Conservation (phyloP, 768 basidiomycete genomes). For the Amyloporia xantha region DNA sequence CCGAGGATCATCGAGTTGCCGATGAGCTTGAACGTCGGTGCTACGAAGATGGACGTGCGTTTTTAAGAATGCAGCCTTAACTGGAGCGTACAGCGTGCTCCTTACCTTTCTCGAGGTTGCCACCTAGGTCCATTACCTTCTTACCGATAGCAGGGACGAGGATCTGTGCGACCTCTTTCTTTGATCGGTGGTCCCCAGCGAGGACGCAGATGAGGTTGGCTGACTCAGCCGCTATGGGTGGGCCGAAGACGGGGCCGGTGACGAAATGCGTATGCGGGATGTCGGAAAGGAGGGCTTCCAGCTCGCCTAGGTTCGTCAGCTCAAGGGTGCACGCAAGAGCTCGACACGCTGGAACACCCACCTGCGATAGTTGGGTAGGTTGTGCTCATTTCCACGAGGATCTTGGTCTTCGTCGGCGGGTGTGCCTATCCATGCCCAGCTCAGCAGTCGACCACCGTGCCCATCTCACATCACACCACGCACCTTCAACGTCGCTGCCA, state of each 20-base stretch:
- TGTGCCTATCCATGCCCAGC: slow-evolving; percentile 18
- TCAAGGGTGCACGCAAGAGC: not conserved
- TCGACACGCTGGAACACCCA: slow-evolving; percentile 25
- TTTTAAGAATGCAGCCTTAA: not conserved
- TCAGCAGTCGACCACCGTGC: too few species aligned
- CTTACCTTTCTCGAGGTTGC: slow-evolving; percentile 75
- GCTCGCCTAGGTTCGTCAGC: slow-evolving; percentile 42
- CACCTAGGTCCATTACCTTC: slow-evolving; percentile 77
- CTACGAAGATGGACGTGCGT: slow-evolving; percentile 24
- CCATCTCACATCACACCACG: too few species aligned
- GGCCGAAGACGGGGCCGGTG: slow-evolving; percentile 72
- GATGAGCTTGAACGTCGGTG: slow-evolving; percentile 68
- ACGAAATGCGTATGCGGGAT: slow-evolving; percentile 58
- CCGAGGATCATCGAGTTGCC: slow-evolving; percentile 77
- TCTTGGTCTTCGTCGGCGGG: slow-evolving; percentile 48
- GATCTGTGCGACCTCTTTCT: slow-evolving; percentile 73
- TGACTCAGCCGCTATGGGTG: slow-evolving; percentile 58
- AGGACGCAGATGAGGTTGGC: slow-evolving; percentile 67
- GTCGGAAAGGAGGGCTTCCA: slow-evolving; percentile 57
- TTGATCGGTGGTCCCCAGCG: slow-evolving; percentile 76
- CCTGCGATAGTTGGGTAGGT: slow-evolving; percentile 33
- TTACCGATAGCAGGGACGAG: slow-evolving; percentile 73
- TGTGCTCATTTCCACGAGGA: slow-evolving; percentile 84
- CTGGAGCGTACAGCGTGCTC: too few species aligned
- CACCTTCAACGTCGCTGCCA: slow-evolving; percentile 56